These are phyloP conservation scores for Xylaria sp. DNA, from an alignment of 2,329 filamentous ascomycete genomes.

Conservation along the genomic window DNA sequence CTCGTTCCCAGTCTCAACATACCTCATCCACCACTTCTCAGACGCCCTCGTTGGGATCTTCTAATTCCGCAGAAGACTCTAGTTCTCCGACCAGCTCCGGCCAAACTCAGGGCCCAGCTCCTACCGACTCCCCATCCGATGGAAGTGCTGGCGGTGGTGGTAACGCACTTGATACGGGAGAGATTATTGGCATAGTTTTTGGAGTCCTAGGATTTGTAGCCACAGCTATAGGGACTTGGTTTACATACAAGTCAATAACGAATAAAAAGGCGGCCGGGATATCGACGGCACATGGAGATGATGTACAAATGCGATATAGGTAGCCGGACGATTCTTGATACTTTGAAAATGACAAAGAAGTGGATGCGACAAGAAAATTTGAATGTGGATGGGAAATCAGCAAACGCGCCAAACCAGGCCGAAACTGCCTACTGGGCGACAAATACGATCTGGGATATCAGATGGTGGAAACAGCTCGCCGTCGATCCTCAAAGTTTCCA, in stretches of 20 bases:
- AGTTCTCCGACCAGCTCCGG: background rate
- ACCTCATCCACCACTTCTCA: slow-evolving; percentile 9
- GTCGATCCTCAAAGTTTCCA: too few species aligned
- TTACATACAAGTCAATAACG: slow-evolving; percentile 14
- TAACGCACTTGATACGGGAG: slow-evolving; percentile 2
- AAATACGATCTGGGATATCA: too few species aligned
- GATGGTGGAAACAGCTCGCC: too few species aligned
- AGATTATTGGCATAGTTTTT: slow-evolving; percentile 17
- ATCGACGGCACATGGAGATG: background rate
- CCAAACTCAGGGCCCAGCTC: slow-evolving; percentile 1
- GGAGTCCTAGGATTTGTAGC: slow-evolving; percentile 13
- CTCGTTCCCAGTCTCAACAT: background rate
- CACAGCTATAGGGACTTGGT: slow-evolving; percentile 14
- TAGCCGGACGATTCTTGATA: too few species aligned
- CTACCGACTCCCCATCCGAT: background rate
- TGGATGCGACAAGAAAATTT: too few species aligned
- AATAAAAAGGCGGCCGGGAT: slow-evolving; percentile 2
- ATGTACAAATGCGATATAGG: too few species aligned
- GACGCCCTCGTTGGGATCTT: background rate
- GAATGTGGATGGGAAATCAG: too few species aligned
- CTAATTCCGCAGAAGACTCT: slow-evolving; percentile 17
- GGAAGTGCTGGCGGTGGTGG: background rate
- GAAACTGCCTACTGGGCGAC: too few species aligned
- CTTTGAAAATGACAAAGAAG: too few species aligned
- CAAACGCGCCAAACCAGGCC: too few species aligned